These are phyloP conservation scores for Turritis glabra DNA, from an alignment of 345 rosid genomes.

Conservation along the genomic window DNA sequence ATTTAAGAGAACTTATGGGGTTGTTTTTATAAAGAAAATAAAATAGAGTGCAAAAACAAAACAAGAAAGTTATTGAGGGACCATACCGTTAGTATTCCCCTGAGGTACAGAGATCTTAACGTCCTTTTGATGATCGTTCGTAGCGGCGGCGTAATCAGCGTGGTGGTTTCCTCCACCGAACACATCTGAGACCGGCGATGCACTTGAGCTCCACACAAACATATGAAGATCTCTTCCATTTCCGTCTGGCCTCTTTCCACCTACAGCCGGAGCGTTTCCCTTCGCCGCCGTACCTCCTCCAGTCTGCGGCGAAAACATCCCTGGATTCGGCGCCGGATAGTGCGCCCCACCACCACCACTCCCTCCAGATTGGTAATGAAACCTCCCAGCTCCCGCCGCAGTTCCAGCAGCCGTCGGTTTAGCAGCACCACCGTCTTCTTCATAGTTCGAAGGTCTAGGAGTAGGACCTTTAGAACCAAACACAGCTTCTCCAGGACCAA, in stretches of 20 bases:
- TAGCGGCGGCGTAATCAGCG: conserved; percentile 26
- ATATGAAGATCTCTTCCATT: conserved; percentile 84
- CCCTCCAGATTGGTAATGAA: conserved; percentile 46
- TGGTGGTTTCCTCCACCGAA: conserved; percentile 51
- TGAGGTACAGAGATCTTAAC: conserved; percentile 76
- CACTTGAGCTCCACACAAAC: conserved; percentile 98
- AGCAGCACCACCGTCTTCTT: conserved; percentile 59
- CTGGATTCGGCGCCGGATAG: conserved; percentile 95
- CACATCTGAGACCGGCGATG: conserved; percentile 94
- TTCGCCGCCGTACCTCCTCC: conserved; percentile 33
- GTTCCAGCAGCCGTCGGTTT: conserved; percentile 17
- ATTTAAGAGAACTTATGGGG: neutral
- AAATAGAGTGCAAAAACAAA: neutral
- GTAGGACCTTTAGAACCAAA: conserved; percentile 76
- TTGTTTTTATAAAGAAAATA: neutral
- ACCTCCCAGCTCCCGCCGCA: conserved; percentile 44
- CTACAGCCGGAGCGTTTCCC: conserved; percentile 32
- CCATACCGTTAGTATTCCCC: conserved; percentile 62
- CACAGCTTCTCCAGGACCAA: conserved; percentile 68
- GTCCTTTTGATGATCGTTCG: conserved; percentile 62
- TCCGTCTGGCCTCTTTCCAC: conserved; percentile 48
- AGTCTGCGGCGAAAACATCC: conserved; percentile 74
- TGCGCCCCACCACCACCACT: conserved; percentile 49
- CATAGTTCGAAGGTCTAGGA: conserved; percentile 82
- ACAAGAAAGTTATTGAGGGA: conserved; percentile 14